Conservation (phyloP, 2,329 filamentous ascomycete genomes). For the Hypoxylon rubiginosum region DNA sequence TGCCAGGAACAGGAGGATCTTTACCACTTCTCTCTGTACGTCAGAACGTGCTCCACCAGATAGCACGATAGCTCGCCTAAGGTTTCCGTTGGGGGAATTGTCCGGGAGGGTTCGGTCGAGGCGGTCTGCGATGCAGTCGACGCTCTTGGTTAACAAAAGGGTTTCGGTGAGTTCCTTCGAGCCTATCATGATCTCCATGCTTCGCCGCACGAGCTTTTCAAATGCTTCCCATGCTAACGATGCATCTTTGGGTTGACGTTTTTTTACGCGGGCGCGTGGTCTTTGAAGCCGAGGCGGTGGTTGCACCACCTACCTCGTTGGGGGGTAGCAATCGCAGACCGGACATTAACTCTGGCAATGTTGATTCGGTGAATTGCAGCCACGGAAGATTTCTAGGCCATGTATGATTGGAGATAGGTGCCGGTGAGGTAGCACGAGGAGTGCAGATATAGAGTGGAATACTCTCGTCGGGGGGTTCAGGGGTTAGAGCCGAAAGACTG, state of each 20-base stretch:
- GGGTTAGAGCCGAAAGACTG: background rate
- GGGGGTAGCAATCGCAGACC: conserved; percentile 6
- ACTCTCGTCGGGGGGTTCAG: background rate
- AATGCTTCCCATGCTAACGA: conserved; percentile 1
- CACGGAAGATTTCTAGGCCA: conserved; percentile 16
- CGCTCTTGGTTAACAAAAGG: conserved; percentile 13
- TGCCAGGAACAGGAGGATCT: conserved; percentile 15
- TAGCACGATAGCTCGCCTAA: conserved; percentile 9
- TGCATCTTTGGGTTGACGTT: background rate
- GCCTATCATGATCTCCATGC: conserved; percentile 22
- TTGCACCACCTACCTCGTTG: background rate
- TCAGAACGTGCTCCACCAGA: conserved; percentile 2
- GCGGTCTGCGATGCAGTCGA: conserved; percentile 12
- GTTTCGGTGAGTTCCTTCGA: conserved; percentile 6
- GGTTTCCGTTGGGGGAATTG: conserved; percentile 9
- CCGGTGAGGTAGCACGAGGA: conserved; percentile 7
- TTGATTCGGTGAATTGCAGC: conserved; percentile 10
- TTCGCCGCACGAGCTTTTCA: conserved; percentile 11
- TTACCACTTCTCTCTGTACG: conserved; percentile 6
- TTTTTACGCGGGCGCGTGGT: background rate
- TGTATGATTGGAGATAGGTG: background rate
- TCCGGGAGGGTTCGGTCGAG: conserved; percentile 4
- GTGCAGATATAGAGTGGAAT: conserved; percentile 15
- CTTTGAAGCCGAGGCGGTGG: background rate
- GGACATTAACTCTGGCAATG: conserved; percentile 5